phyloP scores from a whole-genome alignment of 2,329 filamentous ascomycete species.

The Diaporthe aspalathi region DNA sequence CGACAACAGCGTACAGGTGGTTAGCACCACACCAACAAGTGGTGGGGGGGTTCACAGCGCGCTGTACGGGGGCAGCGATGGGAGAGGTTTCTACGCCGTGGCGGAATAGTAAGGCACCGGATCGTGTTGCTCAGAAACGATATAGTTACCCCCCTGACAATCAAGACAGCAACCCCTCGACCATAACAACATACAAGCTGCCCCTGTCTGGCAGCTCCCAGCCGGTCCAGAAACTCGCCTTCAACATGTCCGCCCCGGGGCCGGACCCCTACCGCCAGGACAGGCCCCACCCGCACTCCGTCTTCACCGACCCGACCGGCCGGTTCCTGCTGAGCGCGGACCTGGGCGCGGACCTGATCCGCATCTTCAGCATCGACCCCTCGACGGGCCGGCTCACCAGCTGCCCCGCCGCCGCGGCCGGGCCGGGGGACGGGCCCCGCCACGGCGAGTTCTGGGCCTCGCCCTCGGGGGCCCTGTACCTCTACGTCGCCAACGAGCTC shows the following conservation, averaged over 20 bases:
- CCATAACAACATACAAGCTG: conserved; percentile 57
- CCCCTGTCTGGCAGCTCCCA: conserved; percentile 48
- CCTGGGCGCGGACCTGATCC: conserved; percentile 65
- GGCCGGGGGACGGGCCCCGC: conserved; percentile 62
- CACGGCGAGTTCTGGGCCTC: conserved; percentile 64
- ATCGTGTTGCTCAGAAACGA: not conserved
- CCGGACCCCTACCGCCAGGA: conserved; percentile 63
- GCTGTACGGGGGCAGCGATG: conserved; percentile 53
- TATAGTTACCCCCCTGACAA: conserved; percentile 29
- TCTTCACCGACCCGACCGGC: conserved; percentile 60
- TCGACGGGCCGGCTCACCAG: conserved; percentile 57
- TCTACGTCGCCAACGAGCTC: conserved; percentile 61
- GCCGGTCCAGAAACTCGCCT: conserved; percentile 52
- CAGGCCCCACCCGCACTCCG: conserved; percentile 65
- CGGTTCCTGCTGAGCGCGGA: conserved; percentile 63
- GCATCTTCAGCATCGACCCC: conserved; percentile 63
- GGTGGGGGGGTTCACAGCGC: conserved; percentile 55
- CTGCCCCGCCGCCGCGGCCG: conserved; percentile 55
- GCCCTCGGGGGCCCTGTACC: conserved; percentile 45
- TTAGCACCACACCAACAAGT: conserved; percentile 47
- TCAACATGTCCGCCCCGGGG: conserved; percentile 56
- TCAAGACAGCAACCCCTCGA: conserved; percentile 52
- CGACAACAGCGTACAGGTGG: conserved; percentile 48
- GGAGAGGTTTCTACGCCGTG: conserved; percentile 55
- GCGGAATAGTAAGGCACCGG: conserved; percentile 55